Percentiles rank a stretch among this genome's conserved stretches.
Conservation (phyloP, 352 stramenopile species). For the Globisporangium cederbergense region DNA sequence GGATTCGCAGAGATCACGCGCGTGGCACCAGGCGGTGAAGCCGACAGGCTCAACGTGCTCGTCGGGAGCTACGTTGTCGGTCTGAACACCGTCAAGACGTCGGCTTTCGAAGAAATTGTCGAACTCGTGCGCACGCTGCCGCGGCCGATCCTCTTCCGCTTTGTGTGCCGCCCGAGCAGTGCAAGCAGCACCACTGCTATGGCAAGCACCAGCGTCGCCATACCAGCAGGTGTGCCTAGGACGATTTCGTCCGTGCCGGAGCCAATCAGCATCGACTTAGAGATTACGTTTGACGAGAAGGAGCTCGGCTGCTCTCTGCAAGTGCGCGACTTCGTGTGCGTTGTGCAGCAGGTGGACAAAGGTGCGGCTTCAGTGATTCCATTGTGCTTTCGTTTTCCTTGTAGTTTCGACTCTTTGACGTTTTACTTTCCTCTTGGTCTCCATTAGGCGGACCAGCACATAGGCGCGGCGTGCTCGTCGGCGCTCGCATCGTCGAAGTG, state of each 20-base stretch:
- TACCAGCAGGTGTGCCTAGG: not conserved
- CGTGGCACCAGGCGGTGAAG: conserved; percentile 50
- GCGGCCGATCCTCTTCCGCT: conserved; percentile 63
- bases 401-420: not conserved
- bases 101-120: conserved; percentile 75
- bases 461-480: conserved; percentile 57
- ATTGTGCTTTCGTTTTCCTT: not conserved
- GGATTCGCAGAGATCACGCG: conserved; percentile 72
- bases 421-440: not conserved
- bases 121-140: conserved; percentile 42
- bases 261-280: conserved; percentile 49
- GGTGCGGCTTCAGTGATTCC: conserved; percentile 15
- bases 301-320: conserved; percentile 63
- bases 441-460: conserved; percentile 42
- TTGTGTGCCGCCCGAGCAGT: conserved; percentile 42
- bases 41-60: conserved; percentile 55
- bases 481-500: conserved; percentile 59
- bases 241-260: conserved; percentile 61
- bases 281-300: conserved; percentile 51
- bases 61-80: conserved; percentile 76
- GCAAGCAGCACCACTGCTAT: not conserved
- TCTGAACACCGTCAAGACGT: conserved; percentile 51
- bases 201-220: not conserved
- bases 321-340: conserved; percentile 44
- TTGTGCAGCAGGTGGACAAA: conserved; percentile 58